Percentiles rank a stretch among this genome's conserved stretches.
Evolutionary conservation across 1,284 basidiomycete genomes (phyloP).

Genomic region (Ceratobasidium sp.): DNA sequence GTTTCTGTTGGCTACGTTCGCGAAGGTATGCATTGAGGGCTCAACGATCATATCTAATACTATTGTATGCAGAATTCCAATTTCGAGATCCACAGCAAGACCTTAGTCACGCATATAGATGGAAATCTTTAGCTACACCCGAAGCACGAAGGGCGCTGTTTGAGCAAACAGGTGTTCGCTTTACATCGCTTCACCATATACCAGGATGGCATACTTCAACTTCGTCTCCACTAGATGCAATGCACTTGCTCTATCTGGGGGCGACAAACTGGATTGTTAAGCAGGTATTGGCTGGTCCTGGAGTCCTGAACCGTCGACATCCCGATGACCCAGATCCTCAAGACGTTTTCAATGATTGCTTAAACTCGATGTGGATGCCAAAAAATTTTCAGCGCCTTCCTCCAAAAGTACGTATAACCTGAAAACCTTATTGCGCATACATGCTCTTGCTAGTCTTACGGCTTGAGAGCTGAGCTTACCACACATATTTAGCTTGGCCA

Average conservation of each 20-base stretch:
- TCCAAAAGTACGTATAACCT: slow-evolving; percentile 40
- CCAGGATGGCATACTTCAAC: slow-evolving; percentile 34
- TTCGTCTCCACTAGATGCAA: slow-evolving; percentile 16
- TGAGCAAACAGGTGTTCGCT: slow-evolving; percentile 1
- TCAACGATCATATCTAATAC: background rate
- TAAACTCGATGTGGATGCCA: slow-evolving; percentile 31
- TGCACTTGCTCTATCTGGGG: slow-evolving; percentile 39
- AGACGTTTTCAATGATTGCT: slow-evolving; percentile 17
- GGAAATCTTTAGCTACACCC: background rate
- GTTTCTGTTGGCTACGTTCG: slow-evolving; percentile 3
- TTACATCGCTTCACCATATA: slow-evolving; percentile 31
- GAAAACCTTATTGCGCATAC: too few relatives aligned
- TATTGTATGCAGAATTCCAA: background rate
- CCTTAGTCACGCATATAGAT: slow-evolving; percentile 13
- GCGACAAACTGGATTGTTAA: slow-evolving; percentile 39
- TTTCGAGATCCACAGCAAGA: slow-evolving; percentile 20
- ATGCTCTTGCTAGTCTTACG: background rate
- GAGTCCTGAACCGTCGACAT: background rate
- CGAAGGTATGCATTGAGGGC: background rate
- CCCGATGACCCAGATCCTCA: background rate
- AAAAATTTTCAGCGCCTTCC: slow-evolving; percentile 19
- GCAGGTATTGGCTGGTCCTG: slow-evolving; percentile 18
- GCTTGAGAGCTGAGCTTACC: background rate
- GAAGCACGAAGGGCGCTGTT: background rate
- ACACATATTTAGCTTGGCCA: slow-evolving; percentile 10